A percentile compares a stretch with the other conserved stretches of the same genome.
These are phyloP conservation scores for Leccinum fibrillosum DNA, from an alignment of 768 basidiomycete genomes.

Conservation along the genomic window DNA sequence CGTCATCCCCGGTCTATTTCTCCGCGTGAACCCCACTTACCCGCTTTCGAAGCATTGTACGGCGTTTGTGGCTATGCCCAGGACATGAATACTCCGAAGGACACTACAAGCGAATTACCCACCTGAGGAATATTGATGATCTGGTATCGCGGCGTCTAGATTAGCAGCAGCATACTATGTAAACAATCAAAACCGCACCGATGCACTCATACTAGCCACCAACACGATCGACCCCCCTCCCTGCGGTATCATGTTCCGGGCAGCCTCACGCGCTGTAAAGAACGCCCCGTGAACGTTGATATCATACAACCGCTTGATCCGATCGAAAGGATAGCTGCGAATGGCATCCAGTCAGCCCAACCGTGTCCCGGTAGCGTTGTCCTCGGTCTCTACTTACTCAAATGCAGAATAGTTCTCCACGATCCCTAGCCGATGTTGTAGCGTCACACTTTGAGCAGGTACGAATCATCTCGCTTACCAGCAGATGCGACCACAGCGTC, in stretches of 20 bases:
- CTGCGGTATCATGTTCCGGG: conserved; percentile 82
- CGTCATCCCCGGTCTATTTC: background rate
- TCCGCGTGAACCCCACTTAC: conserved; percentile 33
- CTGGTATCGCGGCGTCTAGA: conserved; percentile 35
- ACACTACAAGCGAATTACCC: conserved; percentile 6
- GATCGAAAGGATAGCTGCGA: conserved; percentile 80
- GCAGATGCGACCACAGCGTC: conserved; percentile 89
- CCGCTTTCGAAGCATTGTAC: conserved; percentile 95
- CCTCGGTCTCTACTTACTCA: conserved; percentile 53
- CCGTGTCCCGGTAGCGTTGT: background rate
- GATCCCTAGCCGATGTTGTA: conserved; percentile 49
- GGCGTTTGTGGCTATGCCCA: conserved; percentile 74
- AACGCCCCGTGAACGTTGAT: conserved; percentile 94
- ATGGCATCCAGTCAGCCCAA: conserved; percentile 7
- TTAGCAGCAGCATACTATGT: conserved; percentile 1
- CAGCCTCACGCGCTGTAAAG: conserved; percentile 96
- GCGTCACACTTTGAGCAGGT: background rate
- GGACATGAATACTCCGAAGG: background rate
- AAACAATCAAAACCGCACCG: conserved; percentile 43
- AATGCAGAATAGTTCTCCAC: conserved; percentile 87
- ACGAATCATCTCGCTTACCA: conserved; percentile 44
- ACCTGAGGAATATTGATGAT: conserved; percentile 90
- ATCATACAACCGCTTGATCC: conserved; percentile 80
- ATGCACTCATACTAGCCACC: conserved; percentile 89
- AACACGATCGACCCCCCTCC: conserved; percentile 81